These are phyloP conservation scores for Talaromyces funiculosus DNA, from an alignment of 2,329 filamentous ascomycete genomes.

Conservation along the genomic window DNA sequence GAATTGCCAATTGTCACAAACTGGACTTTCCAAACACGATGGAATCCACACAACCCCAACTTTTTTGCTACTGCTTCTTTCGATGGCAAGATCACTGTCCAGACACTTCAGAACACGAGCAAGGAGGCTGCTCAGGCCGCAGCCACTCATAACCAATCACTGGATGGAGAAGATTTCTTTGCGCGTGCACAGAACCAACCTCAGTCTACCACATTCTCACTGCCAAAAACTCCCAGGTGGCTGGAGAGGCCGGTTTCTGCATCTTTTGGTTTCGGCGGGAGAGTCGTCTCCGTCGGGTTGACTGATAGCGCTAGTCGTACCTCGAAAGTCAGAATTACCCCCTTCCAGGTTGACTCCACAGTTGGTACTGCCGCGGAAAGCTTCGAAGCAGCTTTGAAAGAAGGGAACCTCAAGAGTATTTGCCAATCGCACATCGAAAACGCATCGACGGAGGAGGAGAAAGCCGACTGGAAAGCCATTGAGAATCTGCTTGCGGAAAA, in stretches of 20 bases:
- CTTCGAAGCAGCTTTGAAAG: constrained; percentile 76
- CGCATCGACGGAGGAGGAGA: constrained; percentile 81
- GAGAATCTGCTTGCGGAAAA: constrained; percentile 80
- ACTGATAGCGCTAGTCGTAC: constrained; percentile 57
- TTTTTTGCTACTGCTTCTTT: constrained; percentile 94
- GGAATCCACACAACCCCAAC: constrained; percentile 88
- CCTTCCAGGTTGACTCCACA: constrained; percentile 81
- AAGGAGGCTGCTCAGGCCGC: constrained; percentile 59
- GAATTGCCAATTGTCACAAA: constrained; percentile 98
- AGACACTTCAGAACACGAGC: constrained; percentile 92
- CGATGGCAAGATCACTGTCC: constrained; percentile 90
- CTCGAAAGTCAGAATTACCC: constrained; percentile 76
- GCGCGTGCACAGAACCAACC: constrained; percentile 87
- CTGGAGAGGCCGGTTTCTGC: constrained; percentile 76
- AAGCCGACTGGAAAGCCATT: constrained; percentile 92
- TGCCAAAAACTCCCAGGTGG: constrained; percentile 84
- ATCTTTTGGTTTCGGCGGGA: constrained; percentile 93
- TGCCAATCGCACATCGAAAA: constrained; percentile 72
- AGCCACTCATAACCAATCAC: constrained; percentile 57
- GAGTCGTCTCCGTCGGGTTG: constrained; percentile 69
- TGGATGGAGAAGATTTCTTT: constrained; percentile 95
- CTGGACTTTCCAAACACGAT: constrained; percentile 94
- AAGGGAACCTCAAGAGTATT: constrained; percentile 70
- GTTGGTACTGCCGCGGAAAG: constrained; percentile 78
- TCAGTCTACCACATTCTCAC: constrained; percentile 81